phyloP scores from a whole-genome alignment of 768 basidiomycete genomes.

The Boletus vinaceobasis region DNA sequence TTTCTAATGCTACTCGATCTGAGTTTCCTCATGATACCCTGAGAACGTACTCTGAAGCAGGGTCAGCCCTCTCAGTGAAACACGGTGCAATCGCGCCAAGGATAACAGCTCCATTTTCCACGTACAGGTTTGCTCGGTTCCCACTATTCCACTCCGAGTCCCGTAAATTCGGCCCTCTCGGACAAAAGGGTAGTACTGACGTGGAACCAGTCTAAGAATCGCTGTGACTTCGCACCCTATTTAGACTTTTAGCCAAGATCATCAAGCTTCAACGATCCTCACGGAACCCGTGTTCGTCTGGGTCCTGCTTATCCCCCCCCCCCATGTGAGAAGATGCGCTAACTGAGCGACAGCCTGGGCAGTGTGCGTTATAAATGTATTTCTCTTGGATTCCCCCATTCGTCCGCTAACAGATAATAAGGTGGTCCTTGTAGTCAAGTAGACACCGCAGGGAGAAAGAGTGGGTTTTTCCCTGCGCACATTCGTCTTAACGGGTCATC shows the following conservation, averaged over 20 bases:
- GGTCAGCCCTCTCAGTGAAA: constrained; percentile 8
- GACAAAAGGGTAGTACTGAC: constrained; percentile 11
- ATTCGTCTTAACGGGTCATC: constrained; percentile 6
- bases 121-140: constrained; percentile 5
- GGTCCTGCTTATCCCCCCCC: constrained; percentile 19
- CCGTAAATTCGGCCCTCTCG: constrained; percentile 1
- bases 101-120: constrained; percentile 4
- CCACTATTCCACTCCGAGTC: neutral
- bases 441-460: constrained; percentile 18
- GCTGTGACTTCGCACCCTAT: constrained; percentile 10
- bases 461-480: constrained; percentile 7
- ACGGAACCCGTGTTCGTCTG: constrained; percentile 3
- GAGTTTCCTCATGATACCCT: neutral
- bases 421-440: constrained; percentile 13
- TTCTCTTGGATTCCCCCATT: constrained; percentile 21
- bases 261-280: constrained; percentile 13
- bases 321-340: constrained; percentile 12
- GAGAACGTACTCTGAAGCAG: constrained; percentile 4
- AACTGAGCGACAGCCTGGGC: constrained; percentile 13
- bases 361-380: constrained; percentile 24
- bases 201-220: constrained; percentile 15
- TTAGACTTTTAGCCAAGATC: constrained; percentile 27
- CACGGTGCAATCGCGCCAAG: constrained; percentile 1
- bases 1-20: constrained; percentile 16
- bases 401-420: constrained; percentile 2